A percentile compares a stretch with the other conserved stretches of the same genome.
These are phyloP conservation scores for Beauveria varroae DNA, from an alignment of 2,329 filamentous ascomycete genomes.

Conservation along the genomic window DNA sequence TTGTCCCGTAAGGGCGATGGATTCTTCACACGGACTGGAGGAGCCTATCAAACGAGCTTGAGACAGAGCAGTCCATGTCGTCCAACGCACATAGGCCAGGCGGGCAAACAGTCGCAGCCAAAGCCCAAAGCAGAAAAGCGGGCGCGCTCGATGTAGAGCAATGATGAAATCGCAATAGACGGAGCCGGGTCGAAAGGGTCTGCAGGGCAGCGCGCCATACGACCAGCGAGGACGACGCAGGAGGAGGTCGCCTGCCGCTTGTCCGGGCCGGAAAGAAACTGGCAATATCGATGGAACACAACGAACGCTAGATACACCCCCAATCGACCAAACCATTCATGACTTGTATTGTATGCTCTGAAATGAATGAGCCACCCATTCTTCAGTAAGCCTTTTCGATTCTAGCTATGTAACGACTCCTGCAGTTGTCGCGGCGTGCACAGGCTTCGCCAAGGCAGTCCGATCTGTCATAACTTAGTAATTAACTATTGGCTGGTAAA, in stretches of 20 bases:
- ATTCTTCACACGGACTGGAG: not conserved
- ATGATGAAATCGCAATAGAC: not conserved
- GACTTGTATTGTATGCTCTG: too few relatives aligned
- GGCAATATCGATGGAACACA: too few relatives aligned
- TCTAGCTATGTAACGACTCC: too few relatives aligned
- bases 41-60: slow-evolving; percentile 2
- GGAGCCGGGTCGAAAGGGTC: not conserved
- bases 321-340: not conserved
- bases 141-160: not conserved
- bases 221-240: not conserved
- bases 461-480: too few relatives aligned
- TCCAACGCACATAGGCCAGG: not conserved
- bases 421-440: too few relatives aligned
- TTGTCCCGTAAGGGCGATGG: not conserved
- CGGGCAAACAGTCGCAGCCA: not conserved
- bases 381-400: too few relatives aligned
- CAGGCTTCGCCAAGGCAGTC: too few relatives aligned
- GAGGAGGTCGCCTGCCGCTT: not conserved
- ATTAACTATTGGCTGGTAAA: too few relatives aligned
- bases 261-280: not conserved
- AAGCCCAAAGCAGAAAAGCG: not conserved
- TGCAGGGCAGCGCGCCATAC: not conserved
- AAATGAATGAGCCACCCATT: too few relatives aligned
- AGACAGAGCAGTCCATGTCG: not conserved
- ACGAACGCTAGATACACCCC: not conserved